These are phyloP conservation scores for Penicillium silybi DNA, from an alignment of 495 filamentous ascomycete genomes.

Conservation along the genomic window DNA sequence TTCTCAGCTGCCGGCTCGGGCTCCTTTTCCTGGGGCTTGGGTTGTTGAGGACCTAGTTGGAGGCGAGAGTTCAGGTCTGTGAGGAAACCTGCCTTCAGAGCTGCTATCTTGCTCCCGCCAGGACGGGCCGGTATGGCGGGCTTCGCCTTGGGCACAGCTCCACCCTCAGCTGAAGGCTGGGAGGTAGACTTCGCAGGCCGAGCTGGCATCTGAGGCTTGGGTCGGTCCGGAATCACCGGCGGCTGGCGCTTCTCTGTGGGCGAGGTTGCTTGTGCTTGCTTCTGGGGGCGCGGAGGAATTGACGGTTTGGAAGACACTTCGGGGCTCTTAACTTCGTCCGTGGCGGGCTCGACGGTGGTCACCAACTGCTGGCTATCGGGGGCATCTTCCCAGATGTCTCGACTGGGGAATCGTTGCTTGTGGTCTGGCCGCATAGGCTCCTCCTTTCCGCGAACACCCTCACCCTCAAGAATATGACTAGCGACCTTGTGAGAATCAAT, in stretches of 20 bases:
- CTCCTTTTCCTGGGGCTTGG: constrained; percentile 63
- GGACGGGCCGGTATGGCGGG: constrained; percentile 80
- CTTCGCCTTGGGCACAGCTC: constrained; percentile 54
- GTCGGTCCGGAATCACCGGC: constrained; percentile 59
- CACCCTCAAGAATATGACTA: constrained; percentile 34
- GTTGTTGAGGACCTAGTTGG: constrained; percentile 72
- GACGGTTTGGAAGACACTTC: constrained; percentile 37
- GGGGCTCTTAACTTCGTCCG: constrained; percentile 44
- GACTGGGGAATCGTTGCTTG: constrained; percentile 82
- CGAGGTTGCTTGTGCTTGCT: constrained; percentile 38
- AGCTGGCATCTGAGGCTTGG: constrained; percentile 76
- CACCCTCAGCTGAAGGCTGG: constrained; percentile 30
- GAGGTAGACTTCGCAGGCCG: constrained; percentile 59
- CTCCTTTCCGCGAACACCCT: constrained; percentile 26
- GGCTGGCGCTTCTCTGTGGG: constrained; percentile 48
- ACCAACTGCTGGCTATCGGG: constrained; percentile 78
- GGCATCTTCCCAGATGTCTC: constrained; percentile 95
- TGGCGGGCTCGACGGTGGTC: constrained; percentile 68
- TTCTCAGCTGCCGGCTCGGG: constrained; percentile 64
- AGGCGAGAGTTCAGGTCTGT: constrained; percentile 83
- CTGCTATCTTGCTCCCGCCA: constrained; percentile 77
- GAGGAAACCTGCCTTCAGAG: constrained; percentile 85
- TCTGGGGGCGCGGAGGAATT: constrained; percentile 42
- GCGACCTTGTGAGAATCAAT: constrained; percentile 46
- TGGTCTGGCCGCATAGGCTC: constrained; percentile 48